These are phyloP conservation scores for Apiotrichum gamsii DNA, from an alignment of 1,284 basidiomycete genomes.

Conservation along the genomic window DNA sequence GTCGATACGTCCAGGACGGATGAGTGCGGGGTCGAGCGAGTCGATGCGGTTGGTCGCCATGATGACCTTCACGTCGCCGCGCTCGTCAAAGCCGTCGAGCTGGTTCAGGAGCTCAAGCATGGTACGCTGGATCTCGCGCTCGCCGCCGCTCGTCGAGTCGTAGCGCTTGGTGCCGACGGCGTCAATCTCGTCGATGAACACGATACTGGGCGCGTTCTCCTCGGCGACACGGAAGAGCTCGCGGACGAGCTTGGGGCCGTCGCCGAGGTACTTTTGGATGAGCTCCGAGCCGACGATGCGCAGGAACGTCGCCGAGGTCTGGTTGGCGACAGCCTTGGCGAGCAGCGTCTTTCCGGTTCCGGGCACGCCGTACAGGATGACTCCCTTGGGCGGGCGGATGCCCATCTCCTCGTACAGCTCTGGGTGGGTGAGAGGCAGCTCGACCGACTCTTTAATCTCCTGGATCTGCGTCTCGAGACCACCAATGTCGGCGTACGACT, in stretches of 20 bases:
- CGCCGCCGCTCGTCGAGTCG: slow-evolving; percentile 94
- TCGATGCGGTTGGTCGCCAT: slow-evolving; percentile 62
- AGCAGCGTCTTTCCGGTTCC: slow-evolving; percentile 98
- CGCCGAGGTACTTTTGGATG: slow-evolving; percentile 98
- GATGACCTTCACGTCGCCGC: slow-evolving; percentile 92
- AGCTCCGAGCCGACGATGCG: slow-evolving; percentile 97
- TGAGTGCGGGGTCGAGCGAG: slow-evolving; percentile 89
- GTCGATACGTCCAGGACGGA: slow-evolving; percentile 96
- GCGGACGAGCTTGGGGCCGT: slow-evolving; percentile 97
- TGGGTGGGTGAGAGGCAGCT: slow-evolving; percentile 94
- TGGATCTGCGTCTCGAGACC: slow-evolving; percentile 95
- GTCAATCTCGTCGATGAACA: slow-evolving; percentile 99
- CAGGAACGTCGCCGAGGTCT: slow-evolving; percentile 97
- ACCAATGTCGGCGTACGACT: slow-evolving; percentile 98
- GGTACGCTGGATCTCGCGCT: slow-evolving; percentile 97
- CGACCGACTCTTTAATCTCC: slow-evolving; percentile 99
- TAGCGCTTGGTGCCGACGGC: slow-evolving; percentile 96
- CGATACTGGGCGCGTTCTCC: slow-evolving; percentile 95
- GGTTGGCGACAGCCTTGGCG: slow-evolving; percentile 97
- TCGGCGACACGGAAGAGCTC: slow-evolving; percentile 96
- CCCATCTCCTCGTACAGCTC: slow-evolving; percentile 99
- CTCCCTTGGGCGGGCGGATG: slow-evolving; percentile 96
- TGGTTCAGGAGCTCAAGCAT: slow-evolving; percentile 76
- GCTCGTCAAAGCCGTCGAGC: slow-evolving; percentile 97
- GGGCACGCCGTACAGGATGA: slow-evolving; percentile 96